phyloP scores from a whole-genome alignment of 345 rosid genomes.

The Durio zibethinus region DNA sequence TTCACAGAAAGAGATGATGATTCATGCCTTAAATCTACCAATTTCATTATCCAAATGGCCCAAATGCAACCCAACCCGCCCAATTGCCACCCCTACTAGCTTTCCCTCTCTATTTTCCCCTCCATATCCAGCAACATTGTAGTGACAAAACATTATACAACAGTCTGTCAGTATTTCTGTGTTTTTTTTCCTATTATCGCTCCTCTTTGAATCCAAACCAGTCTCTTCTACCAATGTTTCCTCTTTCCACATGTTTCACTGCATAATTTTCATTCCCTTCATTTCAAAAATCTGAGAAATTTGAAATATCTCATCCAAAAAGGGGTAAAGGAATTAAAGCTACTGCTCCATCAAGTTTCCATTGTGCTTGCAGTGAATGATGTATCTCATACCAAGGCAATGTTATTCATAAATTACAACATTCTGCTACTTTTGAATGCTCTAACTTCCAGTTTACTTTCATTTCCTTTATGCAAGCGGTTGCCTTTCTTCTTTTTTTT shows the following conservation, averaged over 20 bases:
- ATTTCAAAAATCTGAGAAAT: not conserved
- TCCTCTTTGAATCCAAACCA: too few relatives aligned
- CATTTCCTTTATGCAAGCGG: not conserved
- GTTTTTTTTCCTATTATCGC: too few relatives aligned
- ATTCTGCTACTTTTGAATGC: not conserved
- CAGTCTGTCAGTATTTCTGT: too few relatives aligned
- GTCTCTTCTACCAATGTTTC: too few relatives aligned
- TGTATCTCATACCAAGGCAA: not conserved
- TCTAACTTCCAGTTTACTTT: not conserved
- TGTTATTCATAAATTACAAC: not conserved
- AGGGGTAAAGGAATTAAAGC: not conserved
- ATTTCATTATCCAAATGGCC: too few relatives aligned
- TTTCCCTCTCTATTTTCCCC: too few relatives aligned
- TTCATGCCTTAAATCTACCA: too few relatives aligned
- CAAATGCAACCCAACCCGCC: too few relatives aligned
- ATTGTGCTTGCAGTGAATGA: not conserved
- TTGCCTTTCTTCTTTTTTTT: not conserved
- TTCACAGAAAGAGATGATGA: too few relatives aligned
- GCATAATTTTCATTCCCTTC: not conserved
- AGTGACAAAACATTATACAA: too few relatives aligned
- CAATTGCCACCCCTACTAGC: too few relatives aligned
- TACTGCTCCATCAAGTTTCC: not conserved
- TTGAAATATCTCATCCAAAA: not conserved
- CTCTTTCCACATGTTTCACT: not conserved
- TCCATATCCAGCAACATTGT: too few relatives aligned